These are phyloP conservation scores for Solanum chilense DNA, from an alignment of 257 asterid genomes.

Conservation along the genomic window DNA sequence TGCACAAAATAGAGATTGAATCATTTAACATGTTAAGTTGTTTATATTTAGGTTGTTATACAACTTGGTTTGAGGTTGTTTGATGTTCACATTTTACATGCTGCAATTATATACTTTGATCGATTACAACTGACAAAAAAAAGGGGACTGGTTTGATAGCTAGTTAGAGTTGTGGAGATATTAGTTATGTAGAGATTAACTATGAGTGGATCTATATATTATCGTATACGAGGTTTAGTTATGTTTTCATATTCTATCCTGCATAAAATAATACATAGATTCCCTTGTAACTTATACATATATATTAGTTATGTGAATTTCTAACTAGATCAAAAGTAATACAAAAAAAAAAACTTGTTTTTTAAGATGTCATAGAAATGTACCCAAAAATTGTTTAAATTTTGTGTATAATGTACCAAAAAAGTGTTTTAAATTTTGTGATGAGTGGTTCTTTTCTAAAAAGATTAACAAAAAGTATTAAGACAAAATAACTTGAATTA, in stretches of 20 bases:
- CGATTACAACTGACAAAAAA: neutral
- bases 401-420: too few species aligned
- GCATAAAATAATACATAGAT: too few species aligned
- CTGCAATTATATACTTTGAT: neutral
- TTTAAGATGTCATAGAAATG: too few species aligned
- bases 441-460: too few species aligned
- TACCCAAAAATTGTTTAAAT: too few species aligned
- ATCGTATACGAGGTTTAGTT: neutral
- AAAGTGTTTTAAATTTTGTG: too few species aligned
- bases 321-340: neutral
- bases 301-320: too few species aligned
- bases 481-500: neutral
- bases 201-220: neutral
- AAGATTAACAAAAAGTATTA: too few species aligned
- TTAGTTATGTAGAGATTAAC: neutral
- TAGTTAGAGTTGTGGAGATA: neutral
- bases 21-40: neutral
- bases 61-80: neutral
- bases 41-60: neutral
- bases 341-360: too few species aligned
- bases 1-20: neutral
- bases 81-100: neutral
- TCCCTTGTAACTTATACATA: neutral
- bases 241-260: too few species aligned
- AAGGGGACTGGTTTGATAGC: neutral